Percentiles rank a stretch among this genome's conserved stretches.
phyloP scores from a whole-genome alignment of 352 stramenopile genomes.

The Phytophthora sojae region DNA sequence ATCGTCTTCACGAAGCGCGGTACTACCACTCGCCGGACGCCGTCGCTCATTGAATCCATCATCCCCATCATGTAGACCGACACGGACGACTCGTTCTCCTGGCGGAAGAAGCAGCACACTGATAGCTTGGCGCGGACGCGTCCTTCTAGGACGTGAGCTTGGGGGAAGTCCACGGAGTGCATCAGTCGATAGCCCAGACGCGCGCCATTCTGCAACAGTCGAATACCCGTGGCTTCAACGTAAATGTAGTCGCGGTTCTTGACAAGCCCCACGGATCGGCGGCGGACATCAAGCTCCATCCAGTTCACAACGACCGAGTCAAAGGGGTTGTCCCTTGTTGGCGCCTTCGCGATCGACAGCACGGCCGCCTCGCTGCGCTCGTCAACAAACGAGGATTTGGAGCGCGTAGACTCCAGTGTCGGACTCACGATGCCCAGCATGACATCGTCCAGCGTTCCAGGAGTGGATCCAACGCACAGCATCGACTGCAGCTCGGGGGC shows the following conservation, averaged over 20 bases:
- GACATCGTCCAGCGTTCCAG: slow-evolving; percentile 47
- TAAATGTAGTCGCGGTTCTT: slow-evolving; percentile 73
- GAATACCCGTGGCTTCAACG: slow-evolving; percentile 53
- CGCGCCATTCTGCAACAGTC: slow-evolving; percentile 18
- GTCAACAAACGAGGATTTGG: slow-evolving; percentile 47
- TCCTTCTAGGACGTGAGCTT: slow-evolving; percentile 46
- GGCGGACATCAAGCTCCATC: slow-evolving; percentile 45
- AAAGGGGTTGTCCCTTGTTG: slow-evolving; percentile 59
- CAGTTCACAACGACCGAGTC: slow-evolving; percentile 48
- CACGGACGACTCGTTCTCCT: slow-evolving; percentile 33
- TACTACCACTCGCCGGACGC: slow-evolving; percentile 41
- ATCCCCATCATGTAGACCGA: slow-evolving; percentile 47
- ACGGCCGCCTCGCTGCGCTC: slow-evolving; percentile 43
- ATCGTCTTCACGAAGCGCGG: slow-evolving; percentile 42
- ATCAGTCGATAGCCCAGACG: slow-evolving; percentile 45
- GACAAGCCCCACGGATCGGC: slow-evolving; percentile 27
- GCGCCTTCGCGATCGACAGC: slow-evolving; percentile 49
- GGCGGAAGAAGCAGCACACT: slow-evolving; percentile 52
- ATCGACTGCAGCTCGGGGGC: slow-evolving; percentile 33
- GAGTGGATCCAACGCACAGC: slow-evolving; percentile 39
- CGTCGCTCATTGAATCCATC: slow-evolving; percentile 31
- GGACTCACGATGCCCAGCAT: slow-evolving; percentile 49
- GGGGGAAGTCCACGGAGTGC: slow-evolving; percentile 49
- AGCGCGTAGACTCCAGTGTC: slow-evolving; percentile 36
- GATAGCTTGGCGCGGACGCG: slow-evolving; percentile 53